Evolutionary conservation across 768 basidiomycete species (phyloP).

Genomic region (Kwoniella sp.): DNA sequence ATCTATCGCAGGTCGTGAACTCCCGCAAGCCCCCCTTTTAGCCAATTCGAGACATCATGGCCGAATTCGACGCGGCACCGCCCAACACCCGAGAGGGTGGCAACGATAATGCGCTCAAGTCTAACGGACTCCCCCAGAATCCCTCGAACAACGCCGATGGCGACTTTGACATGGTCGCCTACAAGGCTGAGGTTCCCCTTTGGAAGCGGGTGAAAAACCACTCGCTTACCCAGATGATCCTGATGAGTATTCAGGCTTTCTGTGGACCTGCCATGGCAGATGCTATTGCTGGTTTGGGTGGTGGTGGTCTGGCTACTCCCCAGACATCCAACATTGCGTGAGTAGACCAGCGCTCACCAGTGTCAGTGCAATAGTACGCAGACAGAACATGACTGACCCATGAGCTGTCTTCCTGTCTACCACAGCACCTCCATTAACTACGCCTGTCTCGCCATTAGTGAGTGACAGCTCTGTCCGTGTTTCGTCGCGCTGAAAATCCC

Average conservation of each 20-base stretch:
- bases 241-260: slow-evolving; percentile 29
- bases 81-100: slow-evolving; percentile 30
- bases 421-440: slow-evolving; percentile 27
- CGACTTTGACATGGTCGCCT: slow-evolving; percentile 26
- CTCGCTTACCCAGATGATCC: slow-evolving; percentile 31
- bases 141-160: neutral
- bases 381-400: too few relatives aligned
- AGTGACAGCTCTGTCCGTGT: neutral
- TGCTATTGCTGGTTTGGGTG: slow-evolving; percentile 23
- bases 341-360: slow-evolving; percentile 14
- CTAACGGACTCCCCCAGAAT: neutral
- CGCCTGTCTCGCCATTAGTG: slow-evolving; percentile 25
- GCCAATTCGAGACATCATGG: too few relatives aligned
- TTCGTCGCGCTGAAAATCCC: neutral
- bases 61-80: slow-evolving; percentile 29
- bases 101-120: slow-evolving; percentile 24
- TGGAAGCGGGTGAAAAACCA: slow-evolving; percentile 31
- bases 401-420: neutral
- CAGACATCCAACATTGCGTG: slow-evolving; percentile 34
- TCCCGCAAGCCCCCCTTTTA: too few relatives aligned
- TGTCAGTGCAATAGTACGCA: too few relatives aligned
- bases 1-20: too few relatives aligned
- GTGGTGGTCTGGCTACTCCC: slow-evolving; percentile 32
- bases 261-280: slow-evolving; percentile 23
- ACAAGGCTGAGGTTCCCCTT: slow-evolving; percentile 19